phyloP scores from a whole-genome alignment of 176 grass and related monocot species.

The Carex cristatella region DNA sequence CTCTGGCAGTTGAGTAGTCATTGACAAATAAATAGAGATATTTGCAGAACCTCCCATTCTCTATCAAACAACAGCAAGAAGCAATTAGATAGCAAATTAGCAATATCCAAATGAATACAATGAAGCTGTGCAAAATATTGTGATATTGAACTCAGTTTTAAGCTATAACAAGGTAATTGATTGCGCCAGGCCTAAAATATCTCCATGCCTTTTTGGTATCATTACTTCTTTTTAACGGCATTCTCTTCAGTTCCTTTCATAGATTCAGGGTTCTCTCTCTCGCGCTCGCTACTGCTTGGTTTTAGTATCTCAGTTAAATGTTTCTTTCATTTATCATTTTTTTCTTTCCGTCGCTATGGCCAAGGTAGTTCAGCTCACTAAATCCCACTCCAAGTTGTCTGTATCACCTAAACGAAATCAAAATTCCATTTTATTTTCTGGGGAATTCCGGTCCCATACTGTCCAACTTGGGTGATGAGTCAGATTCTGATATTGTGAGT shows the following conservation, averaged over 20 bases:
- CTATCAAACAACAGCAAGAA: background rate
- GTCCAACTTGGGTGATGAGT: no score
- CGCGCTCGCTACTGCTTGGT: background rate
- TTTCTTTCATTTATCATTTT: background rate
- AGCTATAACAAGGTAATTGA: no score
- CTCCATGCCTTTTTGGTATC: no score
- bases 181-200: no score
- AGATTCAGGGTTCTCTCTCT: background rate
- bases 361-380: background rate
- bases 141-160: no score
- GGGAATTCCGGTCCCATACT: background rate
- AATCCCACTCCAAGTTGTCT: background rate
- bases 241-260: background rate
- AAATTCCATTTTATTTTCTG: background rate
- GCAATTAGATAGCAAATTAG: background rate
- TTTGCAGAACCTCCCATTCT: background rate
- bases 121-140: no score
- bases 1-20: background rate
- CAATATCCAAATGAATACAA: no score
- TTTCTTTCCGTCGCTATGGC: background rate
- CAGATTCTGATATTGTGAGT: background rate
- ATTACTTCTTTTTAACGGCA: no score
- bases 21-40: no score
- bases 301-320: background rate
- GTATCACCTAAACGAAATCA: background rate